Conservation (phyloP, 169 alveolate genomes). For the Ichthyophthirius multifiliis region DNA sequence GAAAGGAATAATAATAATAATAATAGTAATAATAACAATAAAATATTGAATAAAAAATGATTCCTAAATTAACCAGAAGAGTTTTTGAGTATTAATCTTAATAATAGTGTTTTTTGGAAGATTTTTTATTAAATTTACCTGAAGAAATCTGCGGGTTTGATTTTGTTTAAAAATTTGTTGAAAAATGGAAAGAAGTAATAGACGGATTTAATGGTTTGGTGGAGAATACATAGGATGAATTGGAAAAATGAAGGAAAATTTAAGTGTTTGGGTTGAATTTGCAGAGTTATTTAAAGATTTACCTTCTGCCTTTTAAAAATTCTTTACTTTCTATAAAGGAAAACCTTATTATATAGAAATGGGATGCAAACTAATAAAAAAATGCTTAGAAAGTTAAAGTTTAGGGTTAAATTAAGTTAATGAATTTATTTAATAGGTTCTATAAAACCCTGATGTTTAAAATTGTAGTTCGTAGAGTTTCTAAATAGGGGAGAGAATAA, state of each 20-base stretch:
- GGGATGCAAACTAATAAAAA: constrained; percentile 47
- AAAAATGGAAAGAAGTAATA: constrained; percentile 37
- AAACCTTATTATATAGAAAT: constrained; percentile 56
- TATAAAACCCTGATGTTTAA: neutral
- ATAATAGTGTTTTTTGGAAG: constrained; percentile 49
- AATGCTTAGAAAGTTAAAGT: constrained; percentile 53
- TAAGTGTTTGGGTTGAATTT: constrained; percentile 32
- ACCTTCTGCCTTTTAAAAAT: constrained; percentile 18
- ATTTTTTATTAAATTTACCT: constrained; percentile 43
- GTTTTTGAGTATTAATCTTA: constrained; percentile 45
- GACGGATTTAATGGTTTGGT: constrained; percentile 23
- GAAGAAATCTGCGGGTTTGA: constrained; percentile 59
- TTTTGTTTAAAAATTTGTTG: constrained; percentile 29
- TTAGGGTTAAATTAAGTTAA: neutral
- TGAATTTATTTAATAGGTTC: neutral
- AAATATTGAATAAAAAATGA: constrained; percentile 47
- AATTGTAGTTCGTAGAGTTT: constrained; percentile 1
- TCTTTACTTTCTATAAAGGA: constrained; percentile 1
- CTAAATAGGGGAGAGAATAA: constrained; percentile 21
- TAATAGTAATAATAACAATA: constrained; percentile 40
- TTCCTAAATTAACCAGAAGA: too few species aligned
- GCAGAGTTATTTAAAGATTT: constrained; percentile 55
- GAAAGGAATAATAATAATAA: too few species aligned
- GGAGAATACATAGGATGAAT: constrained; percentile 51
- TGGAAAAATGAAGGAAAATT: constrained; percentile 36